Evolutionary conservation across 176 grass and related monocot genomes (phyloP), one percentile per base, ranked within the genome.

Genomic region (Avena insularis): DNA sequence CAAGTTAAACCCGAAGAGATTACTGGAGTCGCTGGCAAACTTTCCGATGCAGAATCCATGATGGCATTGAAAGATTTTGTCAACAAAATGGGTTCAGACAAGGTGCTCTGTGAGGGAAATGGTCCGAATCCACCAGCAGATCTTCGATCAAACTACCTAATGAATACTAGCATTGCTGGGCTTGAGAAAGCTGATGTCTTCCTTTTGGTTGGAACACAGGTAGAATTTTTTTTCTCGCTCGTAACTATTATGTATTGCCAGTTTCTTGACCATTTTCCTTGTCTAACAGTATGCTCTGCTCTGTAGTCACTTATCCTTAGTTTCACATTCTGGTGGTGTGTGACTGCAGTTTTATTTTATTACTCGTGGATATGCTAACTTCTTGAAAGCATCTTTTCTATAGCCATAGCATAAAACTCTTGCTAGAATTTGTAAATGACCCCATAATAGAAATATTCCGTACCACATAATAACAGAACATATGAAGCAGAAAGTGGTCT

Each of bases 41-140:
- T 99, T 83, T 99, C 97, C 49, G 97, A 99, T 54, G 97, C 97
- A 75, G 97, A 99, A 83, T 99, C 94, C 56, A 97, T 99, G 94
- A 99, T 99, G 77, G 92, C 97, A 48, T 59, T 99, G 53, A 99
- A 99, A 92, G 97, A 99, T 91, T 97, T 99, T 84, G 40, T 97
- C 21, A 99, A 96, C 79, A 97, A 79, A 87, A 81, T 99, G 82
- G 97, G 97, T 90, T 99, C 97, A 59, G 88, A 99, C 78, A 99
- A 93, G 76, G 85, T 99, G 4, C 79, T 94, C 2, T 97, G 97
- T 16, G 97, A 99, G 64, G 97, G 92, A 72, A 99, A 99, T 89
- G 97, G 97, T 55, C 79, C 81, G 1, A 90, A 82, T 58, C 94
- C 94, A 67, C 91, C 88, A 90, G 97, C 92, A 75, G 97, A 99